A percentile compares a stretch with the other conserved stretches of the same genome.
Conservation (phyloP, 768 basidiomycete species). For the Trametes cinnabarina region DNA sequence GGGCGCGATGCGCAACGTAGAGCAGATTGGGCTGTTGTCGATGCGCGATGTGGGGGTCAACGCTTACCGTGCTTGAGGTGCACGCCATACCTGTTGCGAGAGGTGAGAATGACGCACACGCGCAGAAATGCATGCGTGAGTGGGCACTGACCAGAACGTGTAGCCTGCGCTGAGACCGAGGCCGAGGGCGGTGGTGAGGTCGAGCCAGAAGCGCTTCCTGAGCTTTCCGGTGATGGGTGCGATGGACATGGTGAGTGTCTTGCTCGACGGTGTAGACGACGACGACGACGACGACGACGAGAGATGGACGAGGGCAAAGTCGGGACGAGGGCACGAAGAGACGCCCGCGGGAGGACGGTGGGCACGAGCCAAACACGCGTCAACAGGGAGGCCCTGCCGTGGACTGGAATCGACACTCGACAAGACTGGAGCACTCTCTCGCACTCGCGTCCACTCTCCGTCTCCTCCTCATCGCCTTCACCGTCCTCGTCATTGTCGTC, state of each 20-base stretch:
- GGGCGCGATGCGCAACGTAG: neutral
- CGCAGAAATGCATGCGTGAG: conserved; percentile 21
- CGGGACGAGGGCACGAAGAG: conserved; percentile 14
- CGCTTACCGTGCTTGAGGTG: conserved; percentile 76
- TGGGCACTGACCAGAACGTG: conserved; percentile 73
- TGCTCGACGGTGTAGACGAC: conserved; percentile 21
- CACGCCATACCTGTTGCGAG: conserved; percentile 65
- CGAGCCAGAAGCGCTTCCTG: conserved; percentile 90
- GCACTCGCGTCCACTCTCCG: conserved; percentile 3
- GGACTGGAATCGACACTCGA: conserved; percentile 9
- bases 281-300: conserved; percentile 4
- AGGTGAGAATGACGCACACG: conserved; percentile 27
- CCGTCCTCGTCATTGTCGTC: neutral
- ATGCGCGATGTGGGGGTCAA: neutral
- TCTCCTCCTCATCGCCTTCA: neutral
- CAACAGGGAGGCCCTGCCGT: conserved; percentile 10
- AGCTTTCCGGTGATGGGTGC: conserved; percentile 92
- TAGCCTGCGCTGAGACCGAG: conserved; percentile 75
- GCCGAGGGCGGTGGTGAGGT: conserved; percentile 71
- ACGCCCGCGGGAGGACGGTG: conserved; percentile 9
- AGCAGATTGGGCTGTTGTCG: neutral
- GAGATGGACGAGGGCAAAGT: conserved; percentile 23
- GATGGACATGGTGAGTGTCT: conserved; percentile 60
- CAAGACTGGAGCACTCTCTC: conserved; percentile 12
- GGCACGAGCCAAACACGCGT: conserved; percentile 27